phyloP scores from a whole-genome alignment of 192 early-diverging fungal genomes.

The Blastocladiella britannica region DNA sequence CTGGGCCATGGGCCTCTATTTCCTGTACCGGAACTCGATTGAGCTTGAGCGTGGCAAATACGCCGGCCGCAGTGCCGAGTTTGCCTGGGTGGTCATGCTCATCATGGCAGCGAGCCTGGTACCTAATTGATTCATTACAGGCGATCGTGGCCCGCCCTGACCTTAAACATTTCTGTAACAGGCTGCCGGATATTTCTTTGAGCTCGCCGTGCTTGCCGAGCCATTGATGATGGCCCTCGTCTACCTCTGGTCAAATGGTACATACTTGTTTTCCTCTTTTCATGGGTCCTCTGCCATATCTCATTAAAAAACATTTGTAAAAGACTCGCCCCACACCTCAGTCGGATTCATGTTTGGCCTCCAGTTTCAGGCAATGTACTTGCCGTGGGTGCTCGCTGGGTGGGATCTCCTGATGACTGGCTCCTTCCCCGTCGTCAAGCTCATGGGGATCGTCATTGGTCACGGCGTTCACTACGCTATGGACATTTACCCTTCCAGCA shows the following conservation, averaged over 20 bases:
- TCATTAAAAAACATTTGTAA: too few relatives aligned
- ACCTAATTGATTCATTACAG: slow-evolving; percentile 7
- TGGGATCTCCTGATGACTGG: slow-evolving; percentile 27
- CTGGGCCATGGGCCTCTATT: slow-evolving; percentile 46
- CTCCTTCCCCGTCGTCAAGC: slow-evolving; percentile 19
- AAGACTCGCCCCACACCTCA: too few relatives aligned
- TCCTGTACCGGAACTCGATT: slow-evolving; percentile 46
- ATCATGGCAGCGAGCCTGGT: slow-evolving; percentile 23
- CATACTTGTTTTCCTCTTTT: too few relatives aligned
- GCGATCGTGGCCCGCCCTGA: slow-evolving; percentile 4
- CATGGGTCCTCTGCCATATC: too few relatives aligned
- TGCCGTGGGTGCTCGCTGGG: slow-evolving; percentile 50
- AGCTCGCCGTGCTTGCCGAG: slow-evolving; percentile 17
- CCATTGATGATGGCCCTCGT: slow-evolving; percentile 35
- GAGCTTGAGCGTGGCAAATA: slow-evolving; percentile 49
- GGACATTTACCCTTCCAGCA: slow-evolving; percentile 37
- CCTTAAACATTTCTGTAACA: too few relatives aligned
- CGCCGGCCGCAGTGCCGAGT: slow-evolving; percentile 50
- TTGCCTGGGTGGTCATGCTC: slow-evolving; percentile 51
- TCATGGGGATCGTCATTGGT: slow-evolving; percentile 44
- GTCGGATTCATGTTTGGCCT: slow-evolving; percentile 58
- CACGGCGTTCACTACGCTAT: slow-evolving; percentile 57
- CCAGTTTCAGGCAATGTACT: slow-evolving; percentile 44
- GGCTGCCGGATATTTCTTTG: slow-evolving; percentile 10
- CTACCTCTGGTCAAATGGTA: slow-evolving; percentile 53